phyloP scores from a whole-genome alignment of 306 rosid species.

The barrel medic (Medicago truncatula) region DNA sequence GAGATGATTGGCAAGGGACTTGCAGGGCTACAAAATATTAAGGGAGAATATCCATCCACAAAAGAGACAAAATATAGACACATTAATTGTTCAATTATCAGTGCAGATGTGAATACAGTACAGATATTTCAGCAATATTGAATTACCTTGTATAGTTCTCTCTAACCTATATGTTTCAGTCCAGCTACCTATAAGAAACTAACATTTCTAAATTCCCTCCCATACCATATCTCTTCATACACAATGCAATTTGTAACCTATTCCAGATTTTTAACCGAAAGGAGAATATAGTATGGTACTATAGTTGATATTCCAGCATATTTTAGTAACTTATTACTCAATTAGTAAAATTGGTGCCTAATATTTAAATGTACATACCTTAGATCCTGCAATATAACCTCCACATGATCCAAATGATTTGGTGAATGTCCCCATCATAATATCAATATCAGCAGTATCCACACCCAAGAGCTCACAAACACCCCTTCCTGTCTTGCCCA shows the following conservation, averaged over 20 bases:
- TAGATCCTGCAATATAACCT: constrained; percentile 92
- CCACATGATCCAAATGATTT: constrained; percentile 96
- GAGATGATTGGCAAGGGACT: not conserved
- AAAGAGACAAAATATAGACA: not conserved
- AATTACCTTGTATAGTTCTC: not conserved
- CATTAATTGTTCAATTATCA: not conserved
- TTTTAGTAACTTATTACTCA: constrained; percentile 12
- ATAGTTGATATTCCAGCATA: too few species aligned
- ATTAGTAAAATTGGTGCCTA: constrained; percentile 20
- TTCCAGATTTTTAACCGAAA: too few species aligned
- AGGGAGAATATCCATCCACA: not conserved
- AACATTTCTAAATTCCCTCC: not conserved
- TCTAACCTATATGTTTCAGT: not conserved
- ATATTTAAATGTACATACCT: constrained; percentile 54
- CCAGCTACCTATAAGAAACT: not conserved
- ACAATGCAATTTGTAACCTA: too few species aligned
- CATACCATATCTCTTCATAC: not conserved
- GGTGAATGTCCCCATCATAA: constrained; percentile 98
- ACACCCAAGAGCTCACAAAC: constrained; percentile 89
- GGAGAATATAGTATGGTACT: too few species aligned
- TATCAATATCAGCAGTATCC: constrained; percentile 81
- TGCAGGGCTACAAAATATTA: not conserved
- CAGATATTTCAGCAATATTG: not conserved
- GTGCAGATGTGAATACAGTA: not conserved
- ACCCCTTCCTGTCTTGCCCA: constrained; percentile 74